phyloP scores from a whole-genome alignment of 768 basidiomycete species.

The Hericium erinaceus region DNA sequence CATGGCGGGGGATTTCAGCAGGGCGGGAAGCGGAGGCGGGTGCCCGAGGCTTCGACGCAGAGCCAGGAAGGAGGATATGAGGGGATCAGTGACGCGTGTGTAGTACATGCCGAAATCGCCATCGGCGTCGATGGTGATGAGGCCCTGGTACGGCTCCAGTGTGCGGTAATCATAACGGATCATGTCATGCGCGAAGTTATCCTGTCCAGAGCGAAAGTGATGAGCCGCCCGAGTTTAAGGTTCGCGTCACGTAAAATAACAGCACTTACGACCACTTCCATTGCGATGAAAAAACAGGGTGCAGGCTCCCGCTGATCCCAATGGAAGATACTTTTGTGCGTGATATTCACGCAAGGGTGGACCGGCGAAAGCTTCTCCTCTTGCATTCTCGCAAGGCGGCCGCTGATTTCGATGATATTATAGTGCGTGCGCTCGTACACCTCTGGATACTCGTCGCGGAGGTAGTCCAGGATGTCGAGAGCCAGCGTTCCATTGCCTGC shows the following conservation, averaged over 20 bases:
- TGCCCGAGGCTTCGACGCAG: slow-evolving; percentile 54
- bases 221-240: no score
- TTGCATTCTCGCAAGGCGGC: slow-evolving; percentile 66
- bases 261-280: slow-evolving; percentile 84
- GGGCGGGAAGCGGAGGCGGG: slow-evolving; percentile 44
- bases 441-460: slow-evolving; percentile 72
- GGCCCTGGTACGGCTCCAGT: slow-evolving; percentile 73
- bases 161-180: slow-evolving; percentile 81
- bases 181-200: slow-evolving; percentile 95
- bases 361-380: slow-evolving; percentile 47
- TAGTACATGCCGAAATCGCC: slow-evolving; percentile 85
- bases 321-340: slow-evolving; percentile 76
- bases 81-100: slow-evolving; percentile 74
- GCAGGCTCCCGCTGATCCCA: slow-evolving; percentile 70
- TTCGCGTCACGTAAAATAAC: not conserved
- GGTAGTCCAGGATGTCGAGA: slow-evolving; percentile 73
- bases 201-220: slow-evolving; percentile 31
- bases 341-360: slow-evolving; percentile 62
- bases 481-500: slow-evolving; percentile 97
- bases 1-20: slow-evolving; percentile 47
- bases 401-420: slow-evolving; percentile 91
- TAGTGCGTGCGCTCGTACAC: slow-evolving; percentile 92
- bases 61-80: slow-evolving; percentile 69
- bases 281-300: slow-evolving; percentile 87
- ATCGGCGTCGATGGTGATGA: slow-evolving; percentile 66